Percentiles rank a stretch among this genome's conserved stretches.
These are phyloP conservation scores for Pseudodiploospora longispora DNA, from an alignment of 2,329 filamentous ascomycete species.

Conservation along the genomic window DNA sequence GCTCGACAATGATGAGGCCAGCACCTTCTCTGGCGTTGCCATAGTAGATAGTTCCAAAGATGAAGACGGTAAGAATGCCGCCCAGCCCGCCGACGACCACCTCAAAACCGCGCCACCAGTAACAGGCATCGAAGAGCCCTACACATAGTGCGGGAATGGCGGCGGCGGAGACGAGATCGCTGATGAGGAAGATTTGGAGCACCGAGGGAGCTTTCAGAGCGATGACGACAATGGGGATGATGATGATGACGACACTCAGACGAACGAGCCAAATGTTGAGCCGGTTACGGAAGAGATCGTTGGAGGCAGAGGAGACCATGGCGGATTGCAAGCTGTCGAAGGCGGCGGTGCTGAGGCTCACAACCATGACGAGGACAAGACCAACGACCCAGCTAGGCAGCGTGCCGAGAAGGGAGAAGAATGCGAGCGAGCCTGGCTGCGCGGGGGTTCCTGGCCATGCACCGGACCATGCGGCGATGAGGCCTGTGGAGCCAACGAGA, in stretches of 20 bases:
- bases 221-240: slow-evolving; percentile 65
- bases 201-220: slow-evolving; percentile 67
- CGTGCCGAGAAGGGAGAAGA: slow-evolving; percentile 65
- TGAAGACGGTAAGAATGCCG: slow-evolving; percentile 70
- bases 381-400: slow-evolving; percentile 77
- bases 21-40: slow-evolving; percentile 55
- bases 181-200: slow-evolving; percentile 75
- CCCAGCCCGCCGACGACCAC: slow-evolving; percentile 71
- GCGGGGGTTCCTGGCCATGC: slow-evolving; percentile 57
- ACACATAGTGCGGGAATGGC: slow-evolving; percentile 67
- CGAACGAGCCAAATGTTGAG: slow-evolving; percentile 71
- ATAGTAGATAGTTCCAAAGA: slow-evolving; percentile 75
- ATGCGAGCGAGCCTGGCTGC: slow-evolving; percentile 54
- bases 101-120: slow-evolving; percentile 75
- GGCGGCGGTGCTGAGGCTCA: slow-evolving; percentile 66
- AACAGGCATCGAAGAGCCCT: slow-evolving; percentile 61
- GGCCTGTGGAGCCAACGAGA: slow-evolving; percentile 63
- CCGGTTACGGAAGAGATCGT: slow-evolving; percentile 77
- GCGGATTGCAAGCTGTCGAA: slow-evolving; percentile 77
- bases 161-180: slow-evolving; percentile 68
- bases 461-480: slow-evolving; percentile 72
- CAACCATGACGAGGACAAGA: slow-evolving; percentile 72
- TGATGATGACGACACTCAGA: slow-evolving; percentile 58
- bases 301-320: slow-evolving; percentile 78
- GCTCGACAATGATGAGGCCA: slow-evolving; percentile 61